These are phyloP conservation scores for Colletotrichum sp. DNA, from an alignment of 2,329 filamentous ascomycete genomes.

Conservation along the genomic window DNA sequence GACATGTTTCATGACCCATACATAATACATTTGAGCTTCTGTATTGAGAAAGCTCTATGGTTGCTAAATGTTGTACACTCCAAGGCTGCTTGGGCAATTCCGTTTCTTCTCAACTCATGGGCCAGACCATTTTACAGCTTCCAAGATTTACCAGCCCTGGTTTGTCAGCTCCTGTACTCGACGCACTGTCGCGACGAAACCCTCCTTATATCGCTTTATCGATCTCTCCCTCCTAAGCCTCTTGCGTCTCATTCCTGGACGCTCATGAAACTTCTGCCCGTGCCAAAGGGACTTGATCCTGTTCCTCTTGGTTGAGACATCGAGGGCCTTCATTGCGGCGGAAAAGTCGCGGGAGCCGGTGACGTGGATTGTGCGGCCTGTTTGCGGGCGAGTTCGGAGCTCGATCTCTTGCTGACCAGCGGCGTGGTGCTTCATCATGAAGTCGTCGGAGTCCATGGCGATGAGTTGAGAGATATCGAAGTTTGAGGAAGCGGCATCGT, in stretches of 20 bases:
- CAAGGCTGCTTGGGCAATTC: neutral
- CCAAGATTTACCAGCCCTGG: conserved; percentile 74
- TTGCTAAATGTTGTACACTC: conserved; percentile 16
- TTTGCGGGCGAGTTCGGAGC: conserved; percentile 45
- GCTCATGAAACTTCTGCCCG: conserved; percentile 74
- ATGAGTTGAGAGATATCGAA: conserved; percentile 42
- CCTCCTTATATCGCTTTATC: conserved; percentile 70
- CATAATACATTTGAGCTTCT: neutral
- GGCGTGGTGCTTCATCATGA: conserved; percentile 19
- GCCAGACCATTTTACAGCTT: neutral
- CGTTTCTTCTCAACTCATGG: neutral
- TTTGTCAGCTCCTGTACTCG: conserved; percentile 73
- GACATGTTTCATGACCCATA: neutral
- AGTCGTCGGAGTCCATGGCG: conserved; percentile 31
- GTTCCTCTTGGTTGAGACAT: conserved; percentile 53
- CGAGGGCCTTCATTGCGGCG: conserved; percentile 48
- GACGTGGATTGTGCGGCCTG: conserved; percentile 50
- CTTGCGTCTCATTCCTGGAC: conserved; percentile 79
- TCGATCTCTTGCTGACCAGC: conserved; percentile 22
- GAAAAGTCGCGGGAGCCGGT: conserved; percentile 47
- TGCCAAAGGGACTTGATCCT: conserved; percentile 59
- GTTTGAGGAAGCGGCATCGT: conserved; percentile 18
- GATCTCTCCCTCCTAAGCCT: conserved; percentile 73
- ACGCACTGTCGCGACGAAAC: conserved; percentile 68
- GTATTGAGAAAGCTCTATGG: neutral